Percentiles rank a stretch among this genome's conserved stretches.
Evolutionary conservation across 352 stramenopile genomes (phyloP).

Genomic region (Saprolegnia parasitica): DNA sequence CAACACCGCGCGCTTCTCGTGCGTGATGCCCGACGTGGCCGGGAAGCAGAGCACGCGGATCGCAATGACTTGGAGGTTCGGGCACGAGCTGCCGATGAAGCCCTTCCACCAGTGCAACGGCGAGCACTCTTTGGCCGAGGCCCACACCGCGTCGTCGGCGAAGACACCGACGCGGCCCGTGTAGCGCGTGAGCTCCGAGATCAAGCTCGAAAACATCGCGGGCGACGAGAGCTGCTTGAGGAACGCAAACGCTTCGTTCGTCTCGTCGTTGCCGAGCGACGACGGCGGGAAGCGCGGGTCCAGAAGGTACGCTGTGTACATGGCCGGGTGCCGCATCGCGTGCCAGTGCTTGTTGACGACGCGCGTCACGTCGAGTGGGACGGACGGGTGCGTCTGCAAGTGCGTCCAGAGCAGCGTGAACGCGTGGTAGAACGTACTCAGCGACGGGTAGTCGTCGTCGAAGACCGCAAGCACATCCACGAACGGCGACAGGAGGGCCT

Average conservation of each 20-base stretch:
- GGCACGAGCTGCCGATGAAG: constrained; percentile 70
- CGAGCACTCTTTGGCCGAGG: constrained; percentile 64
- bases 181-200: constrained; percentile 65
- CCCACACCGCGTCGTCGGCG: constrained; percentile 67
- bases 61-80: constrained; percentile 57
- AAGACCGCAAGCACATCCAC: constrained; percentile 56
- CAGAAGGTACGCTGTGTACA: constrained; percentile 73
- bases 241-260: constrained; percentile 50
- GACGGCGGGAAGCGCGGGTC: constrained; percentile 61
- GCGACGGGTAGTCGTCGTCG: constrained; percentile 51
- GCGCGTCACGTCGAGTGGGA: constrained; percentile 45
- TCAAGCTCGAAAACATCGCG: constrained; percentile 45
- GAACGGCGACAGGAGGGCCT: constrained; percentile 58
- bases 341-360: constrained; percentile 61
- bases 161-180: constrained; percentile 58
- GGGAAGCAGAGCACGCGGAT: constrained; percentile 58
- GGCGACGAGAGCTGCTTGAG: constrained; percentile 47
- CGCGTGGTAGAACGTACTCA: constrained; percentile 70
- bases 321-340: constrained; percentile 53
- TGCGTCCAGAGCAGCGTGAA: constrained; percentile 64
- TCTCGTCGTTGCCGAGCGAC: constrained; percentile 51
- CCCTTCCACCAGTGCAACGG: constrained; percentile 73
- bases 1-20: constrained; percentile 48
- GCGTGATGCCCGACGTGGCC: constrained; percentile 49
- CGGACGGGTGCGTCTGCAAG: constrained; percentile 51